phyloP scores from a whole-genome alignment of 1,284 basidiomycete species.

The Leccinum subspadiceum region DNA sequence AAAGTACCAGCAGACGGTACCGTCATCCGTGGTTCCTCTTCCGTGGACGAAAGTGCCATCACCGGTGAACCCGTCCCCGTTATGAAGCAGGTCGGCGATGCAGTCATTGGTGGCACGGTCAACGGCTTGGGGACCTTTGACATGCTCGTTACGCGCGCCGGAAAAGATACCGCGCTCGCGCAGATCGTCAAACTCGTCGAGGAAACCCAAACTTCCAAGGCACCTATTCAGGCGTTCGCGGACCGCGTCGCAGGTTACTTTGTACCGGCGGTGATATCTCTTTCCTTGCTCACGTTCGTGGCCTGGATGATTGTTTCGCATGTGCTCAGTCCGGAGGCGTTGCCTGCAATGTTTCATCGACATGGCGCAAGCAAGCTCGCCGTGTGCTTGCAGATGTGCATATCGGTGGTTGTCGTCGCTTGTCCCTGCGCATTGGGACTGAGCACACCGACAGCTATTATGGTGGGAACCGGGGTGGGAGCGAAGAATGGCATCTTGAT shows the following conservation, averaged over 20 bases:
- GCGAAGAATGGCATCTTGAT: constrained; percentile 97
- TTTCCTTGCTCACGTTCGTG: constrained; percentile 81
- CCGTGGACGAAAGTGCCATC: constrained; percentile 94
- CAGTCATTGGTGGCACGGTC: constrained; percentile 94
- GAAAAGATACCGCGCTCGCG: constrained; percentile 92
- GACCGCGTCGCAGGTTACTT: constrained; percentile 95
- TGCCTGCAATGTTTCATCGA: constrained; percentile 83
- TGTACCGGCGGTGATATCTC: constrained; percentile 87
- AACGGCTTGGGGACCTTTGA: constrained; percentile 96
- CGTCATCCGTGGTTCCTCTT: constrained; percentile 82
- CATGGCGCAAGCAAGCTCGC: constrained; percentile 86
- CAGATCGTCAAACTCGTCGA: constrained; percentile 98
- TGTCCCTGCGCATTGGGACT: constrained; percentile 98
- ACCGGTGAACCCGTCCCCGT: constrained; percentile 96
- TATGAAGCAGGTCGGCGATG: constrained; percentile 78
- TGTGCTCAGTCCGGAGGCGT: constrained; percentile 53
- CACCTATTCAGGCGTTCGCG: constrained; percentile 96
- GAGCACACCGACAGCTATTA: constrained; percentile 97
- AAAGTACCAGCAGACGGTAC: constrained; percentile 96
- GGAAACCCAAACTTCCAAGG: constrained; percentile 97
- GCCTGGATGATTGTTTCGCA: constrained; percentile 82
- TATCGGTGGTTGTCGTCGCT: constrained; percentile 96
- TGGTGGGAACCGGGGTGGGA: constrained; percentile 98
- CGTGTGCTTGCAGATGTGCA: constrained; percentile 95
- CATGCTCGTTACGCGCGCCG: constrained; percentile 92